phyloP scores from a whole-genome alignment of 352 stramenopile genomes.

The Phytophthora brassicae region DNA sequence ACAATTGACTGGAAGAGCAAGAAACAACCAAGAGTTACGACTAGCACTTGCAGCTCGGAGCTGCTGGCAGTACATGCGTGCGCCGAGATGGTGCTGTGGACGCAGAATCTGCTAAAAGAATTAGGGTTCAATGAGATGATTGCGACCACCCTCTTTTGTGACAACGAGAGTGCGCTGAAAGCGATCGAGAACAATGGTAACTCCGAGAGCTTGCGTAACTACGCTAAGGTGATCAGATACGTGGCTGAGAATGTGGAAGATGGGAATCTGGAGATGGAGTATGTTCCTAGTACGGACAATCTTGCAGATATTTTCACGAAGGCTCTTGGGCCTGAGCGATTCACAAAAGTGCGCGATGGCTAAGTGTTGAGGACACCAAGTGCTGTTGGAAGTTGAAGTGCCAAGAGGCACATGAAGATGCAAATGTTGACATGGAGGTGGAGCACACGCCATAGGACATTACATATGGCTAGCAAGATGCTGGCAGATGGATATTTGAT shows the following conservation, averaged over 20 bases:
- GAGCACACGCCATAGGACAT: not conserved
- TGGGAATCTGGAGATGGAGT: not conserved
- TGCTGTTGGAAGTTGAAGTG: not conserved
- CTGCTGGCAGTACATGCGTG: too few species aligned
- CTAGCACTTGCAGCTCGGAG: too few species aligned
- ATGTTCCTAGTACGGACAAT: not conserved
- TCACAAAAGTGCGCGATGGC: not conserved
- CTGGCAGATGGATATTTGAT: not conserved
- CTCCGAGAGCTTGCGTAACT: conserved; percentile 7
- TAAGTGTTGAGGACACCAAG: not conserved
- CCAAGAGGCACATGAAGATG: not conserved
- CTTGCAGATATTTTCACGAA: conserved; percentile 13
- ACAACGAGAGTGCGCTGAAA: conserved; percentile 9
- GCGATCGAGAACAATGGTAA: conserved; percentile 14
- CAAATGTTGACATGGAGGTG: not conserved
- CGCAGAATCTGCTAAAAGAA: not conserved
- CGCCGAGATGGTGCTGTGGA: too few species aligned
- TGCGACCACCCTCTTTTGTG: conserved; percentile 3
- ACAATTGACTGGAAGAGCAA: not conserved
- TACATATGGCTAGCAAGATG: not conserved
- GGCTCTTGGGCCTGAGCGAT: not conserved
- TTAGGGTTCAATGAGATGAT: conserved; percentile 2
- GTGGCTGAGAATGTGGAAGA: not conserved
- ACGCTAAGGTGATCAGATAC: conserved; percentile 3
- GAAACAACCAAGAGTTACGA: too few species aligned